Percentiles rank a stretch among this genome's conserved stretches.
Conservation (phyloP, 768 basidiomycete species). For the Russula abietina region DNA sequence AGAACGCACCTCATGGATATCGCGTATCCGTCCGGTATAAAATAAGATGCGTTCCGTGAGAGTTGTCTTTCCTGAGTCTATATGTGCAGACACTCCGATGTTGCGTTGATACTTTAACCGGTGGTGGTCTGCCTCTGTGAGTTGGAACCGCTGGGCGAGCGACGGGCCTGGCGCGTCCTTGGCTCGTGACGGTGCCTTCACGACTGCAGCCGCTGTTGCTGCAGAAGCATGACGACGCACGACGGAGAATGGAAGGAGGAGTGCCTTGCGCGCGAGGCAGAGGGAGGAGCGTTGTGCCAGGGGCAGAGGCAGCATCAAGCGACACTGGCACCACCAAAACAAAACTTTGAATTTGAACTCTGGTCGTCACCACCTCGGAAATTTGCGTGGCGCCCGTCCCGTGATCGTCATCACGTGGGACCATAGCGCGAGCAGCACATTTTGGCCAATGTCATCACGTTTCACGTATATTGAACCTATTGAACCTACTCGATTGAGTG, state of each 20-base stretch:
- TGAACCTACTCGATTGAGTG: too few species aligned
- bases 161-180: background rate
- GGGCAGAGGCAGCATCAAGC: background rate
- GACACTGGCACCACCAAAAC: background rate
- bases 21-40: slow-evolving; percentile 92
- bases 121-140: slow-evolving; percentile 59
- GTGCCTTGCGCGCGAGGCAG: background rate
- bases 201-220: slow-evolving; percentile 1
- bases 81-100: slow-evolving; percentile 93
- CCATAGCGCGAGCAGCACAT: too few species aligned
- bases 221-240: slow-evolving; percentile 14
- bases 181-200: background rate
- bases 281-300: background rate
- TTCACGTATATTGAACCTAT: too few species aligned
- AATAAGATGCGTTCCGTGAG: slow-evolving; percentile 92
- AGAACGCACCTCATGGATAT: slow-evolving; percentile 85
- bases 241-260: background rate
- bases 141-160: slow-evolving; percentile 26
- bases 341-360: too few species aligned
- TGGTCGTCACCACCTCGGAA: too few species aligned
- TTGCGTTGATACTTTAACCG: slow-evolving; percentile 79
- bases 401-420: too few species aligned
- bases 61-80: slow-evolving; percentile 97
- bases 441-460: too few species aligned
- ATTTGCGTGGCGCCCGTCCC: too few species aligned